Evolutionary conservation across 139 green algal genomes (phyloP), one percentile per base, ranked within the genome.

Genomic region (Zygnema circumcarinatum): DNA sequence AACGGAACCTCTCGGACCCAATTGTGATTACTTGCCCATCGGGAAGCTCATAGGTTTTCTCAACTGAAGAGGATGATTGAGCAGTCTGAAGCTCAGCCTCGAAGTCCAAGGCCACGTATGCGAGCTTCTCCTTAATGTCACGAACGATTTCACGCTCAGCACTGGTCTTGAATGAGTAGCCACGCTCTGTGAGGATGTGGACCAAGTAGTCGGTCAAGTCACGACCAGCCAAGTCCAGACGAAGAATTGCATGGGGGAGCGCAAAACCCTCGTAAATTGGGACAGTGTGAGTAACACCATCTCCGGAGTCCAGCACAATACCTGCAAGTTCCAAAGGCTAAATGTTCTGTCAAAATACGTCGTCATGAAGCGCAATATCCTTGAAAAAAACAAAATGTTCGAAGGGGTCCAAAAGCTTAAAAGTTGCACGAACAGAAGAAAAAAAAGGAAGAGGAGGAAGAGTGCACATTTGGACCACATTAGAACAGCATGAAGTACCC

Each of bases 71-170:
- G 80, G 88, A 95, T 79, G 88, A 92, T 31, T 93, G 76, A 25
- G 92, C 86, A 39, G 94, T 98, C 31, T 93, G 91, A 93, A 98
- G 94, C 92, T 99, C 97, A 81, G 95, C 89, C 91, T 99, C 97
- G 88, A 97, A 99, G 92, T 93, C 90, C 40, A 93, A 41, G 33
- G 90, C 90, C 38, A 93, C 90, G 36, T 93, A 93, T 2, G 85
- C 93, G 2, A 93, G 90, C 83, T 93, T 93, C 69, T 93, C 90
- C 89, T 93, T 93, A 73, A 92, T 92, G 90, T 93, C 90, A 32
- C 90, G 83, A 41, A 93, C 90, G 53, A 93, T 93, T 89, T 93
- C 90, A 25, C 85, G 73, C 89, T 93, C 90, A 35, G 90, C 90
- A 2, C 38, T 82, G 72, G 90, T 93, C 83, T 84, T 93, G 90